phyloP scores from a whole-genome alignment of 1,284 basidiomycete genomes.

The Ganoderma lucidum region DNA sequence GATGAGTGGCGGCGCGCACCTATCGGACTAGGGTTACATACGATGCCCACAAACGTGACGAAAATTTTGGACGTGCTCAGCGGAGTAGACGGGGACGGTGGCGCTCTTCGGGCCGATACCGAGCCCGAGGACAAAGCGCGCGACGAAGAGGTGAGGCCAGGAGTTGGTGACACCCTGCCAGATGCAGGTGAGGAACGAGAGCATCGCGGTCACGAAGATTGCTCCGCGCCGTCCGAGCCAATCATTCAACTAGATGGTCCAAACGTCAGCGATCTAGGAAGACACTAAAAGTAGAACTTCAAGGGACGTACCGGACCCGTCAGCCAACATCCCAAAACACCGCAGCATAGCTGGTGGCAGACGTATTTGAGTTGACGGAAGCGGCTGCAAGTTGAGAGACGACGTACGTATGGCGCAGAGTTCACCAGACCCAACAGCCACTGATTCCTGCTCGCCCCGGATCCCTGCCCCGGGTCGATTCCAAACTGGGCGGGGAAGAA shows the following conservation, averaged over 20 bases:
- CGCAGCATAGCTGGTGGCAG: conserved; percentile 54
- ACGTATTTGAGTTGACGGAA: neutral
- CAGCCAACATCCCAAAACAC: conserved; percentile 70
- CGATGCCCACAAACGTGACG: too few species aligned
- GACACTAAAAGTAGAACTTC: neutral
- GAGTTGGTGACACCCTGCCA: conserved; percentile 77
- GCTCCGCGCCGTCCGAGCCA: conserved; percentile 77
- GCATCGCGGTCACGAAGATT: conserved; percentile 74
- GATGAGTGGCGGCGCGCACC: conserved; percentile 69
- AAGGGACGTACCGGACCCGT: conserved; percentile 59
- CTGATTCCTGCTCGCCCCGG: conserved; percentile 50
- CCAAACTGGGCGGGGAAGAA: conserved; percentile 73
- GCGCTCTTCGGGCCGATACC: conserved; percentile 78
- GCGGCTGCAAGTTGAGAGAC: conserved; percentile 27
- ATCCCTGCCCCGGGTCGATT: conserved; percentile 40
- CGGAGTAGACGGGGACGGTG: conserved; percentile 71
- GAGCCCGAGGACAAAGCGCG: conserved; percentile 72
- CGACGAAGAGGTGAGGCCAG: conserved; percentile 76
- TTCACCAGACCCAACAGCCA: conserved; percentile 83
- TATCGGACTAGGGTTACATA: neutral
- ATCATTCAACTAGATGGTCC: conserved; percentile 53
- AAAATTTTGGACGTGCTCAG: conserved; percentile 48
- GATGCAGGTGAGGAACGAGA: conserved; percentile 72
- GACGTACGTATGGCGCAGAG: conserved; percentile 70
- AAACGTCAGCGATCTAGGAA: neutral